Evolutionary conservation across 2,329 filamentous ascomycete genomes (phyloP), one percentile per base, ranked within the genome.

Genomic region (Clarireedia paspali): DNA sequence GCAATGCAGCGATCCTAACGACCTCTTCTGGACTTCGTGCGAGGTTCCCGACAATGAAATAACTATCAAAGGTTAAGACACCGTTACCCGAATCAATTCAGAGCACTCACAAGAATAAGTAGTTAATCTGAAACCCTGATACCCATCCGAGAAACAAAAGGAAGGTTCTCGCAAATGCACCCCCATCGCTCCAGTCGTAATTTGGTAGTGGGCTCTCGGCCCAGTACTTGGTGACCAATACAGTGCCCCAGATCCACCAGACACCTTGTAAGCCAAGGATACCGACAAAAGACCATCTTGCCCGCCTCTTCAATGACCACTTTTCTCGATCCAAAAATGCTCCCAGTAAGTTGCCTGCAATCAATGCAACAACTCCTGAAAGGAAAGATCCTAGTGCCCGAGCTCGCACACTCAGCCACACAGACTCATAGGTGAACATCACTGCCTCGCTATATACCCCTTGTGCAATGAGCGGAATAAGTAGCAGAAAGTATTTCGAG

Each of bases 221-320:
- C 15, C 74, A 74, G 67, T 82, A 89, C 30, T 79, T 73, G 0
- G 84, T 83, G 0, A 83, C 83, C 2, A 87, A 69, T 2, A 89
- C 70, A 0, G 85, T 87, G 0, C 79, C 80, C 86, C 87, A 90
- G 3, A 82, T 74, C 86, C 87, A 90, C 79, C 84, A 88, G 0
- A 74, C 84, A 0, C 85, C 85, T 63, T 88, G 84, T 0, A 86
- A 63, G 0, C 51, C 60, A 14, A 74, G 39, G 24, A 67, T 66
- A 3, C 58, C 44, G 5, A 65, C 24, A 40, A 66, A 67, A 5
- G 64, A 59, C n/a, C 59, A 58, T 27, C 64, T 60, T 2, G 65
- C 64, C 45, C 66, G 56, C 3, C 44, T 65, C 14, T 70, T 67
- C 26, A 65, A 6, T 0, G 63, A 20, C 0, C 66, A 46, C 9